Evolutionary conservation across 495 filamentous ascomycete species (phyloP).

Genomic region (Aspergillus bridgeri): DNA sequence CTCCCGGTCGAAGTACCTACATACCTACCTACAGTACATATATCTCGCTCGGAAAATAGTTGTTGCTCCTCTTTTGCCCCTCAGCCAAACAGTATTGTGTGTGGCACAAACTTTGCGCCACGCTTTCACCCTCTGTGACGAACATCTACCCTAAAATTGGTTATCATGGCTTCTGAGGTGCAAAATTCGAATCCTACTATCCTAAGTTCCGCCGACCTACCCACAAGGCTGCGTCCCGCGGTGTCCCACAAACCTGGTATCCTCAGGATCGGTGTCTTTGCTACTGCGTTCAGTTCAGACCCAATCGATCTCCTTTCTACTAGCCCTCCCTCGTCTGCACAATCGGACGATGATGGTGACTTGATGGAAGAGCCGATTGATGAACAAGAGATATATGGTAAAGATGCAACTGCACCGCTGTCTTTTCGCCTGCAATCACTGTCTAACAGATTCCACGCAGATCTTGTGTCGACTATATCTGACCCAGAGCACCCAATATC

Average conservation of each 20-base stretch:
- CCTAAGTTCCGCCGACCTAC: constrained; percentile 83
- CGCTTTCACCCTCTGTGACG: neutral
- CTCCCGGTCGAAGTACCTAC: no score
- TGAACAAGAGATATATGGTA: constrained; percentile 95
- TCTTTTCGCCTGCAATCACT: neutral
- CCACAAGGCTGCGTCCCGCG: constrained; percentile 62
- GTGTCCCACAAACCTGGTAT: constrained; percentile 42
- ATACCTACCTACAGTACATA: no score
- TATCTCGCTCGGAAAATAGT: neutral
- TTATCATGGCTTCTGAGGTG: constrained; percentile 45
- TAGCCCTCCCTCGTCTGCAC: constrained; percentile 26
- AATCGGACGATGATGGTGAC: constrained; percentile 57
- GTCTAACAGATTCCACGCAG: constrained; percentile 42
- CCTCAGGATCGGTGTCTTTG: constrained; percentile 37
- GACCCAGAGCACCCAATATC: constrained; percentile 96
- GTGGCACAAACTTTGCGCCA: no score
- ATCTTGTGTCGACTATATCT: constrained; percentile 88
- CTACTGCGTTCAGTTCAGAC: constrained; percentile 46
- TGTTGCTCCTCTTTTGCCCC: neutral
- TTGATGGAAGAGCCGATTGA: constrained; percentile 77
- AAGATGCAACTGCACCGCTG: constrained; percentile 10
- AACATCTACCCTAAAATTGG: no score
- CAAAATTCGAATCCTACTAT: constrained; percentile 96
- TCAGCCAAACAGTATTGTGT: neutral
- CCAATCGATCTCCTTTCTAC: constrained; percentile 52